Base-by-base conservation (phyloP, 495 filamentous ascomycete species). In the Daldinia bambusicola region DNA sequence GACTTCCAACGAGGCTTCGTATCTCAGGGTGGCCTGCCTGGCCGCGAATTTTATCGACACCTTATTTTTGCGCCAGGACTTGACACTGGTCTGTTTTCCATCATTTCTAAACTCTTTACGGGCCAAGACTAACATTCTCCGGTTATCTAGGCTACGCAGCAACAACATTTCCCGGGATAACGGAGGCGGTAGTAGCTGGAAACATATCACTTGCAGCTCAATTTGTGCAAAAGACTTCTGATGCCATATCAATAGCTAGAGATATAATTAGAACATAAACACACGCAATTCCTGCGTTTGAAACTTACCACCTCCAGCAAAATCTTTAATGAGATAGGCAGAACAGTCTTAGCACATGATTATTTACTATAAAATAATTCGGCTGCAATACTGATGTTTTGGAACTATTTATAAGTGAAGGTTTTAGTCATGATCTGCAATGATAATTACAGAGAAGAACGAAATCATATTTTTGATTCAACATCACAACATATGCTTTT, bases 11-110 rank as follows among this genome's bases (percentile, higher is more conserved):
- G 89, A 2, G 80, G 92, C 77, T 84, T 97, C 51, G 80, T 96
- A 43, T 92, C 96, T 74, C 78, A 93, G 62, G 83, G 86, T 38
- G 92, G 93, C 38, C 83, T 93, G 80, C 92, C 92, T 20, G 88
- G 90, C 57, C 85, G 93, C 61, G 88, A 92, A 53, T 95, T 94
- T 79, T 97, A 91, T 79, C 92, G 91, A 73, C 93, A 97, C 81
- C 85, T 95, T 57, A 80, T 97, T 30, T 93, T 92, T 74, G 92
- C 89, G 0, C 94, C 94, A 31, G 84, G 92, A 9, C 26, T 79
- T 10, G 78, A 80, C 38, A 82, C 80, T 41, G 75, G 73, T 77
- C 0, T 34, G 70, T 74, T 55, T 55, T 91, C 88, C 88, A 91
- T 88, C 0, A 88, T 91, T 90, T 76, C 18, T 48, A 1, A 1